These are phyloP conservation scores for Rhizopus stolonifer DNA, from an alignment of 371 early-diverging fungal species.

Conservation along the genomic window DNA sequence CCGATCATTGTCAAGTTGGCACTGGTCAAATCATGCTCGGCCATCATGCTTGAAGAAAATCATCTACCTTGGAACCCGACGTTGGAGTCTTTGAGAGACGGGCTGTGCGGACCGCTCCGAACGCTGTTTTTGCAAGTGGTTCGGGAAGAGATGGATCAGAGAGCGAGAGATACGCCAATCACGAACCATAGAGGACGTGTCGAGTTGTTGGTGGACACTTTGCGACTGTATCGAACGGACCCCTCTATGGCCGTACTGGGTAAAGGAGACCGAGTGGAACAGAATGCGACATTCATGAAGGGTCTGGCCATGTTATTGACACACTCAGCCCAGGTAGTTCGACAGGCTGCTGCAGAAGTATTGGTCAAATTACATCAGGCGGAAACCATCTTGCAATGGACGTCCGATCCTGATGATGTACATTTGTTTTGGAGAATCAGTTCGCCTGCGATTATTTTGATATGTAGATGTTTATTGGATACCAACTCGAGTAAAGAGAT, in stretches of 20 bases:
- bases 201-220: slow-evolving; percentile 67
- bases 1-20: slow-evolving; percentile 71
- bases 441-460: slow-evolving; percentile 47
- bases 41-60: slow-evolving; percentile 66
- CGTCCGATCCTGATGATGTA: slow-evolving; percentile 39
- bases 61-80: slow-evolving; percentile 73
- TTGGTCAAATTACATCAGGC: slow-evolving; percentile 60
- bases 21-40: slow-evolving; percentile 71
- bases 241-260: slow-evolving; percentile 66
- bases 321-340: slow-evolving; percentile 60
- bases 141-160: slow-evolving; percentile 24
- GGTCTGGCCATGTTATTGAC: slow-evolving; percentile 66
- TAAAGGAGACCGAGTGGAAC: slow-evolving; percentile 49
- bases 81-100: slow-evolving; percentile 60
- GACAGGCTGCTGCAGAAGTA: slow-evolving; percentile 65
- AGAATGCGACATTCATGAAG: slow-evolving; percentile 60
- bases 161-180: slow-evolving; percentile 9
- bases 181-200: slow-evolving; percentile 35
- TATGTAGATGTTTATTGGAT: slow-evolving; percentile 52
- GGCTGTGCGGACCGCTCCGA: slow-evolving; percentile 64
- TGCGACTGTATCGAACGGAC: slow-evolving; percentile 68
- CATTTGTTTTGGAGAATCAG: slow-evolving; percentile 66
- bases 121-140: slow-evolving; percentile 62
- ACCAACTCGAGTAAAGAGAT: slow-evolving; percentile 57
- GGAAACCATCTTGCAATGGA: slow-evolving; percentile 58